Conservation (phyloP, 179 eudicot species). For the Beta macrorhiza region DNA sequence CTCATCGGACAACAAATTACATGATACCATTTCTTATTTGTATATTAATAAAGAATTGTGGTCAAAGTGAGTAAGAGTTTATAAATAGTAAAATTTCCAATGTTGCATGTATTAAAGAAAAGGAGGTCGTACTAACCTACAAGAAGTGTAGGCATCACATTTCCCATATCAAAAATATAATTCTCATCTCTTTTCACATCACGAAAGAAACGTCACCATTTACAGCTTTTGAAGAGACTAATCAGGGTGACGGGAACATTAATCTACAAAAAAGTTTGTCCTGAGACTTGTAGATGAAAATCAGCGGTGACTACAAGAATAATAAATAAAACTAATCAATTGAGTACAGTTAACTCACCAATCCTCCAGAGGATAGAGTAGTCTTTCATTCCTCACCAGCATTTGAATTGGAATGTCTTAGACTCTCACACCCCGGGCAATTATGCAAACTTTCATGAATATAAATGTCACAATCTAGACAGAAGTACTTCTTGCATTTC, state of each 20-base stretch:
- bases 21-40: no score
- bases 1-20: no score
- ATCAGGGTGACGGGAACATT: neutral
- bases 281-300: neutral
- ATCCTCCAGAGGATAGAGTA: neutral
- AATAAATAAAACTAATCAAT: neutral
- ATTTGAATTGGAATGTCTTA: constrained; percentile 45
- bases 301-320: neutral
- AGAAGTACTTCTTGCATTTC: constrained; percentile 71
- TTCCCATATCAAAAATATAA: neutral
- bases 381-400: constrained; percentile 21
- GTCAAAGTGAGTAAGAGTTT: no score
- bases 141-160: neutral
- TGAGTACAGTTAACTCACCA: neutral
- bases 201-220: neutral
- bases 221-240: neutral
- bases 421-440: constrained; percentile 93
- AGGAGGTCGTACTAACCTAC: neutral
- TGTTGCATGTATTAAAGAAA: no score
- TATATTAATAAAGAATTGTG: no score
- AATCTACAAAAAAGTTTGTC: neutral
- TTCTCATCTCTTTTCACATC: neutral
- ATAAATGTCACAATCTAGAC: constrained; percentile 91
- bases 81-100: no score
- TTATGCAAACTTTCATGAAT: constrained; percentile 94